Base-by-base conservation (phyloP, 768 basidiomycete genomes). In the Amanita polypyramis region DNA sequence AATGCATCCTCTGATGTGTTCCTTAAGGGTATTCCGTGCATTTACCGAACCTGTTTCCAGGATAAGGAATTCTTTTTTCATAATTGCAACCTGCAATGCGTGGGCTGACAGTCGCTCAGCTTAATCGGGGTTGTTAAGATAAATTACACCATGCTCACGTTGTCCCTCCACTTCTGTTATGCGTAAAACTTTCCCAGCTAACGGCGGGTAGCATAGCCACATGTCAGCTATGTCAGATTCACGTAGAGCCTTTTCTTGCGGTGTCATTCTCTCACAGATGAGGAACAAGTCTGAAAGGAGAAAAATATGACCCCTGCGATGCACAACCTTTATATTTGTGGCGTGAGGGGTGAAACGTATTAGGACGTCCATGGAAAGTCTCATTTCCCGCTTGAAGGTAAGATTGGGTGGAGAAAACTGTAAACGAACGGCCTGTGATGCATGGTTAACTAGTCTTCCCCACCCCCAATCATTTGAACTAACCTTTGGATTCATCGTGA, bases 401-500 rank as follows among this genome's bases (percentile, higher is more conserved):
- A 97, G 74, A 12, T 69, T 67, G 1, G 92, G 80, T 0, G 95
- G 86, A 25, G 74, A 68, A 68, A 99, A 93, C 70, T 97, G 95
- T 41, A 98, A 71, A 52, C 84, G 85, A 50, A 95, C 90, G 65
- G 79, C 76, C 94, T 96, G 49, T 48, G 20, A 53, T 14, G 51
- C 12, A 49, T 43, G 10, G 45, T 17, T 5, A 30, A 23, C 42
- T 44, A 21, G n/a, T n/a, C 12, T 32, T 30, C 14, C 3, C 23
- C 20, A 25, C 17, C 14, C 32, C n/a, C 30, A 35, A 40, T 45
- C 35, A 21, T 12, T 40, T 14, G 15, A 11, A 47, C 64, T 52
- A 53, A 91, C 95, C 78, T 91, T 93, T 1, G 85, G 85, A 53
- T 78, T 76, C 92, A 99, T 95, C 1, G 90, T 89, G 62, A 99